A percentile compares a stretch with the other conserved stretches of the same genome.
phyloP scores from a whole-genome alignment of 495 filamentous ascomycete species.

The Hypoxylon fragiforme region DNA sequence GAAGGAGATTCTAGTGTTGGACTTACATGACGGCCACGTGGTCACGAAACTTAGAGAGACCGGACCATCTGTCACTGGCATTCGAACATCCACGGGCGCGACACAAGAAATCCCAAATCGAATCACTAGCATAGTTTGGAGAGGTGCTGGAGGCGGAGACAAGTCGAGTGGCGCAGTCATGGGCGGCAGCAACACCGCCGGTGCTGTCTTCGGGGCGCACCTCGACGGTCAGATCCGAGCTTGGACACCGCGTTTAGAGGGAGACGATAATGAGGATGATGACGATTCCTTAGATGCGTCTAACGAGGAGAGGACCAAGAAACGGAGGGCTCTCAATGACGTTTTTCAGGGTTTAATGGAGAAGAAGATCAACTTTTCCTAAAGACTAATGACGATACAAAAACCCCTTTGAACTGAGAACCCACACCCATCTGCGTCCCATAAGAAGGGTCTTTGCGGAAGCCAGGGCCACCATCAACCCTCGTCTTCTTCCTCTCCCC shows the following conservation, averaged over 20 bases:
- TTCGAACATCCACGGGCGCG: conserved; percentile 39
- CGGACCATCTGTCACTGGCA: conserved; percentile 53
- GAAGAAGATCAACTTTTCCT: conserved; percentile 56
- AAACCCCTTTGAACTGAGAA: too few species aligned
- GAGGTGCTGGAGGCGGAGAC: conserved; percentile 53
- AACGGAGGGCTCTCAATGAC: conserved; percentile 64
- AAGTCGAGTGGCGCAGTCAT: conserved; percentile 46
- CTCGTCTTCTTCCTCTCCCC: neutral
- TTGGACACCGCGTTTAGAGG: conserved; percentile 59
- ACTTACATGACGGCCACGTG: conserved; percentile 72
- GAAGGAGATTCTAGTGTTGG: conserved; percentile 74
- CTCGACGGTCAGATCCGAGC: conserved; percentile 60
- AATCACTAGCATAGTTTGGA: conserved; percentile 73
- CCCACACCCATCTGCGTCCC: too few species aligned
- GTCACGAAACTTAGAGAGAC: conserved; percentile 68
- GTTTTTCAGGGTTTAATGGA: conserved; percentile 57
- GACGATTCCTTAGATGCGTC: conserved; percentile 39
- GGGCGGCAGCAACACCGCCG: conserved; percentile 48
- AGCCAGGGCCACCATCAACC: too few species aligned
- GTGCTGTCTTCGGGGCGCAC: conserved; percentile 60
- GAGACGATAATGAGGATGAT: conserved; percentile 50
- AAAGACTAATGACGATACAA: neutral
- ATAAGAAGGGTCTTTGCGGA: too few species aligned
- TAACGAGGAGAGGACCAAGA: conserved; percentile 49
- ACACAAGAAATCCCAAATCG: conserved; percentile 56